phyloP scores from a whole-genome alignment of 2,329 filamentous ascomycete species.

The Alternaria panax region DNA sequence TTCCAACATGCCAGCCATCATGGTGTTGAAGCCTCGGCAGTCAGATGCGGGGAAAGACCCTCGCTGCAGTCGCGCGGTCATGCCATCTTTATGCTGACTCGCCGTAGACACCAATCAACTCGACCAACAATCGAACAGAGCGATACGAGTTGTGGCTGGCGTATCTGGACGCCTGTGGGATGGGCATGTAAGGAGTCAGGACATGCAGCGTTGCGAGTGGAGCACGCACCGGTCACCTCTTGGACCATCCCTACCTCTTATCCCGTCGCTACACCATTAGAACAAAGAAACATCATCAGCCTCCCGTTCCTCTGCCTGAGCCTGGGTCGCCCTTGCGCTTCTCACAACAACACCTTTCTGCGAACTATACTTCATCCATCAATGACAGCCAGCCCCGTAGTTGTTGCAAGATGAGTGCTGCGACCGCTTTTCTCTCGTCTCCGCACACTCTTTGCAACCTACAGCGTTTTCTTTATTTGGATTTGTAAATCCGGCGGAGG shows the following conservation, averaged over 20 bases:
- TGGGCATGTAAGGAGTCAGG: background rate
- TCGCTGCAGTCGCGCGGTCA: background rate
- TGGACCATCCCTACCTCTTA: background rate
- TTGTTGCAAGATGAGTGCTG: background rate
- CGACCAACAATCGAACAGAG: background rate
- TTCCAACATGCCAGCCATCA: background rate
- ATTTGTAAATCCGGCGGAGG: background rate
- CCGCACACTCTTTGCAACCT: background rate
- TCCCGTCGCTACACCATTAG: background rate
- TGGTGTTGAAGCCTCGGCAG: conserved; percentile 27
- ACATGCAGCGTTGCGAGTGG: background rate
- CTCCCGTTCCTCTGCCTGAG: background rate
- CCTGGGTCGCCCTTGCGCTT: background rate
- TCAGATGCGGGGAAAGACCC: conserved; percentile 25
- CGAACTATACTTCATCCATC: background rate
- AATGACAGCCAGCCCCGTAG: background rate
- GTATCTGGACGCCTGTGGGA: background rate
- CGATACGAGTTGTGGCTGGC: background rate
- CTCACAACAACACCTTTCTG: background rate
- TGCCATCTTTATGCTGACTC: background rate
- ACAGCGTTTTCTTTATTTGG: background rate
- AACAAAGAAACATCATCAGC: background rate
- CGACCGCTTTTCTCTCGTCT: background rate
- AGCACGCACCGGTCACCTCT: background rate
- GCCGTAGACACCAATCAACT: background rate